Evolutionary conservation across 2,329 filamentous ascomycete species (phyloP), one percentile per base, ranked within the genome.

Genomic region (Ceratocystis cacaofunesta): DNA sequence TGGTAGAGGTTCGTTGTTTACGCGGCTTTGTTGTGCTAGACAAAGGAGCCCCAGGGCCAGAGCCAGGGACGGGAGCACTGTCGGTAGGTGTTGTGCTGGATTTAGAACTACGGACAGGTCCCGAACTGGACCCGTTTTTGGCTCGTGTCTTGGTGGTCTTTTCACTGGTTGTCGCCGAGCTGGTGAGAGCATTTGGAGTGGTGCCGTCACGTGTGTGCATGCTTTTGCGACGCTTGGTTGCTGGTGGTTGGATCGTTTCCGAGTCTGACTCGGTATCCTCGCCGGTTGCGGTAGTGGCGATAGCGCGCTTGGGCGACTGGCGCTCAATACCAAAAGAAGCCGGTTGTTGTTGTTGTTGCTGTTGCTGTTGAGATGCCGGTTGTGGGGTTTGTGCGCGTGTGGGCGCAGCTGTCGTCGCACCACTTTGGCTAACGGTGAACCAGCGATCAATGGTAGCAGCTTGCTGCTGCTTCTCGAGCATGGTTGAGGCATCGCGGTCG

Each of bases 341-440:
- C 7, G 46, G n/a, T 41, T 63, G 57, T 32, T 50, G 63, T 22
- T 22, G 22, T 48, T 46, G 63, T 30, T 60, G n/a, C n/a, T n/a
- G 22, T 60, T 57, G 43, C 12, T 25, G 19, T 44, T 58, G 36
- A 85, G 85, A 66, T 82, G 88, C 4, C 82, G 78, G 36, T 12
- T 41, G 36, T 41, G 36, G 1, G 82, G 78, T 25, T 81, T 78
- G 22, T 5, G 55, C 28, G 28, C 63, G 63, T 12, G 63, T 65
- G 30, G 55, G 52, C 41, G 55, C 57, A 17, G 43, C 63, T 5
- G 85, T 87, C 62, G 80, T 84, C 5, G 79, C 77, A 6, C 81
- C 80, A 70, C 85, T 88, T 61, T 76, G 78, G 70, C 77, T 82
- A 19, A 79, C 76, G 68, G 83, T 77, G 46, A 88, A 75, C 69